phyloP scores from a whole-genome alignment of 352 stramenopile species.

The Thalassiosira livingstoniorum region DNA sequence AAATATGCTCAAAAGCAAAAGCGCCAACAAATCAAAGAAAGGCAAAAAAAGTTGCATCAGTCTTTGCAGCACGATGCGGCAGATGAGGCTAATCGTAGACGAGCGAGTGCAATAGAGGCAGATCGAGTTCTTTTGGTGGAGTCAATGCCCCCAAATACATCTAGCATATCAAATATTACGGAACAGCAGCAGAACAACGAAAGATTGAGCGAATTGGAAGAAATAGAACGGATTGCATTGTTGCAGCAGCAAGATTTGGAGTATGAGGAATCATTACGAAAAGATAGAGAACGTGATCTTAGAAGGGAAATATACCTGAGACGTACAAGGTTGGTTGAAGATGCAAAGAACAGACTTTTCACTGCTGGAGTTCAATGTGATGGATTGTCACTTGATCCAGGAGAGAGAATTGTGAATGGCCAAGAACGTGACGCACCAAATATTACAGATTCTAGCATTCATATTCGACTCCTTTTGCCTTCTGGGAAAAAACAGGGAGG shows the following conservation, averaged over 20 bases:
- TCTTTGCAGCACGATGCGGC: constrained; percentile 45
- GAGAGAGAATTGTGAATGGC: background rate
- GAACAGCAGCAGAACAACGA: background rate
- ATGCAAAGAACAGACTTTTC: constrained; percentile 34
- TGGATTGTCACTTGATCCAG: constrained; percentile 9
- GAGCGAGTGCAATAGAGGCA: constrained; percentile 22
- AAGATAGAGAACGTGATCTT: constrained; percentile 39
- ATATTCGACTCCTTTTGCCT: constrained; percentile 50
- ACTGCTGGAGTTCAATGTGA: constrained; percentile 22
- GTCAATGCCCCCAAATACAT: background rate
- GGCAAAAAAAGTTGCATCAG: constrained; percentile 13
- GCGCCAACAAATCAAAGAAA: constrained; percentile 26
- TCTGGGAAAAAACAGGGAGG: constrained; percentile 43
- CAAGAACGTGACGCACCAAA: background rate
- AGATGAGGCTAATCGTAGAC: constrained; percentile 36
- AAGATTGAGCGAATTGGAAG: constrained; percentile 34
- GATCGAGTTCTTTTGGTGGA: constrained; percentile 34
- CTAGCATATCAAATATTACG: background rate
- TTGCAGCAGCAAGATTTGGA: constrained; percentile 52
- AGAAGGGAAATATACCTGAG: constrained; percentile 25
- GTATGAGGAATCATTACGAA: constrained; percentile 49
- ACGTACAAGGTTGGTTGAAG: constrained; percentile 22
- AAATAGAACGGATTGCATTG: constrained; percentile 47
- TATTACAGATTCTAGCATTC: constrained; percentile 7
- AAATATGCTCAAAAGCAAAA: constrained; percentile 32